Evolutionary conservation across 345 rosid species (phyloP), one percentile per base, ranked within the genome.

Genomic region (Carallia brachiata): DNA sequence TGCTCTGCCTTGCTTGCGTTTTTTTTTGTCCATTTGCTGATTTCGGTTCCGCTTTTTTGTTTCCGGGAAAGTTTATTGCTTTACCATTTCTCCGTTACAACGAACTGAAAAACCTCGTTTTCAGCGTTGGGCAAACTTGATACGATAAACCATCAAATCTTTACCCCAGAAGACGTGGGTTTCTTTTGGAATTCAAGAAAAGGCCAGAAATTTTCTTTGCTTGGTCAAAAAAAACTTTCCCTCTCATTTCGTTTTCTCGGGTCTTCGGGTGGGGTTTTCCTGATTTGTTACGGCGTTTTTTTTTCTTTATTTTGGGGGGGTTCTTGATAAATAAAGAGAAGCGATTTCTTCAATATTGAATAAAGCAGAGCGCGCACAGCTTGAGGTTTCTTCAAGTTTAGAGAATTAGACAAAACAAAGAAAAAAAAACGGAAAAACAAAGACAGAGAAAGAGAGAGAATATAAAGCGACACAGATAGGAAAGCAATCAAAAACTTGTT

Each of bases 351-450:
- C 73, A 58, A 54, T 57, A 62, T 50, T 76, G 87, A 76, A 74
- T 80, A 71, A 80, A 76, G 79, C 76, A 70, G 78, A 66, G 72
- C 31, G 28, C 18, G 5, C 13, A 23, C 27, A 36, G 74, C 71
- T 84, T 58, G 83, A 87, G 82, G 80, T 79, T 82, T 69, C 81
- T 82, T 80, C 13, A 84, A 64, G 36, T 60, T 66, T 61, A 67
- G 56, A 36, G 69, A 55, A 55, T 55, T 12, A 13, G 31, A 27
- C 0, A 55, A 23, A 55, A 55, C 12, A 7, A 18, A 55, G 19
- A 8, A 12, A 10, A 40, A 40, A 9, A 10, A 40, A 40, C 40
- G 57, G 57, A 52, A 52, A 52, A 16, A 61, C 12, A 23, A 19
- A 31, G 52, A 7, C 23, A 67, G 16, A 27, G 3, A 23, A 17